Conservation (phyloP, 345 rosid species). For the Zanthoxylum bungeanum region DNA sequence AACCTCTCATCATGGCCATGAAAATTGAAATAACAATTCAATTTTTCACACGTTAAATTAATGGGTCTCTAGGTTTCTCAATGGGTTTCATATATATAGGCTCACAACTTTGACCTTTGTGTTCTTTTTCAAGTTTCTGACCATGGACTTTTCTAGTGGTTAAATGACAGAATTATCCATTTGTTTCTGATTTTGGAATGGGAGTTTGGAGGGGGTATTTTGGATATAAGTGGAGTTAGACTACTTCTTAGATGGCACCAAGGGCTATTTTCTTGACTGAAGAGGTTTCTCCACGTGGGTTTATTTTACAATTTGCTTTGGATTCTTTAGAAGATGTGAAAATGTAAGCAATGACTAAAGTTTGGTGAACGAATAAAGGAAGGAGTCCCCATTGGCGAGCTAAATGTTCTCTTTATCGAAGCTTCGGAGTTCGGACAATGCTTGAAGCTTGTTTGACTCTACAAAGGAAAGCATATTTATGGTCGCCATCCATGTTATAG, state of each 20-base stretch:
- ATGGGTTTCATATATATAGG: neutral
- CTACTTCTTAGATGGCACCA: neutral
- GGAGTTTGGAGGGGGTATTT: neutral
- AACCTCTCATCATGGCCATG: constrained; percentile 42
- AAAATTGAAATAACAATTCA: neutral
- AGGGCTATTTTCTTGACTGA: neutral
- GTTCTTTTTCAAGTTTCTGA: neutral
- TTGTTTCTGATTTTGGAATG: neutral
- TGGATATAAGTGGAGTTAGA: neutral
- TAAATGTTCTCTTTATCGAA: neutral
- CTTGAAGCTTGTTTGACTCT: neutral
- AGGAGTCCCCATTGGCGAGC: constrained; percentile 10
- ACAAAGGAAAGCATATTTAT: neutral
- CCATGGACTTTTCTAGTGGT: neutral
- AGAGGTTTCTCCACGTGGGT: constrained; percentile 1
- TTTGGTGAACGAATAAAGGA: neutral
- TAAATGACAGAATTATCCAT: neutral
- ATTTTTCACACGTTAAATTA: neutral
- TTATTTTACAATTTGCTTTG: neutral
- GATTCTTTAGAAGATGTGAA: neutral
- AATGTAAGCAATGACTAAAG: neutral
- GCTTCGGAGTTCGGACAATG: neutral
- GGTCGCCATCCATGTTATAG: no score
- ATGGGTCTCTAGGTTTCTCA: neutral
- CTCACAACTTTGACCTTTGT: neutral